Base-by-base conservation (phyloP, 1,284 basidiomycete species). In the Phellinidium pouzarii region DNA sequence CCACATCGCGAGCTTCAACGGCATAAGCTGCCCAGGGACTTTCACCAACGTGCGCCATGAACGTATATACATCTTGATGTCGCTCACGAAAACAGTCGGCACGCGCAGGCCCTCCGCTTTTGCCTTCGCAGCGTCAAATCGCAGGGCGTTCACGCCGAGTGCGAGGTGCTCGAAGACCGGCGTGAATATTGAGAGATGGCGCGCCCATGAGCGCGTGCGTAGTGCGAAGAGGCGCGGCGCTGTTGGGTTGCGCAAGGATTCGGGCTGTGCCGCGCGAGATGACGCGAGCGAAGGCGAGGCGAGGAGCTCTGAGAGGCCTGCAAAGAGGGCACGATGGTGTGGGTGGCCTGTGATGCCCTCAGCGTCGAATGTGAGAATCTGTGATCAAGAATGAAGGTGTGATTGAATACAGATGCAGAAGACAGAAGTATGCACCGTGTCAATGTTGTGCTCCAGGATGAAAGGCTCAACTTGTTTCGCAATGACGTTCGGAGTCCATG, bases 361-460 rank as follows among this genome's bases (percentile, higher is more conserved):
- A 4, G 29, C 36, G 51, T 57, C 55, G 51, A 53, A 57, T 17
- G 55, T 53, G 19, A 57, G 42, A 23, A 57, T 50, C 55, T 57
- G 41, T 20, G 11, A 42, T 9, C 3, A 11, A 42, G 27, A 31
- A 46, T 31, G 9, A 26, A 22, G 17, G 19, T 25, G 22, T 4
- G 4, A 5, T 45, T 23, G n/a, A 6, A 25, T 46, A 19, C 23
- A 12, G 4, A 11, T 40, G 31, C 14, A 2, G 7, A 8, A 36
- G 11, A 37, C 31, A 14, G 2, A 41, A 23, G 17, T 17, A 42
- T 52, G 7, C 46, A 57, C 55, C 11, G 55, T 57, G 22, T 57
- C 52, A 27, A 57, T 53, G n/a, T 44, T 22, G 34, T 53, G 23
- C 31, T 57, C 48, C 19, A 53, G 29, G 6, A 57, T 23, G 29